phyloP scores from a whole-genome alignment of 805 yeast species.

The Candida khao-thaluensis region DNA sequence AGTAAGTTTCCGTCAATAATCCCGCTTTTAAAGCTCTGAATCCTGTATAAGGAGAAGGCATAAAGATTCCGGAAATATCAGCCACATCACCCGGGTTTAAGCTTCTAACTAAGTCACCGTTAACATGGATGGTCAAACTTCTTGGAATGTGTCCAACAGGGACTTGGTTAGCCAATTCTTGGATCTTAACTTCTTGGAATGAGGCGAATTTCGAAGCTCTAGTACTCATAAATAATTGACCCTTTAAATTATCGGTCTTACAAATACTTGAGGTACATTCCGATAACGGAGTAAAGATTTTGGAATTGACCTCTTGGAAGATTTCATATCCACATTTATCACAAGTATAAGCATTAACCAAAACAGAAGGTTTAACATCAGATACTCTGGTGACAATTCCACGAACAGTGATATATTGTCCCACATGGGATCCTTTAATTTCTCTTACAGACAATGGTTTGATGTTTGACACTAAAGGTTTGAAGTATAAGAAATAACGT shows the following conservation, averaged over 20 bases:
- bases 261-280: constrained; percentile 88
- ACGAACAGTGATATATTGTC: constrained; percentile 83
- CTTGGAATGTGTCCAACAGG: constrained; percentile 99
- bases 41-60: constrained; percentile 96
- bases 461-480: constrained; percentile 58
- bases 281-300: constrained; percentile 79
- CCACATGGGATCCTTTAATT: constrained; percentile 78
- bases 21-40: constrained; percentile 92
- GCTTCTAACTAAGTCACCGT: constrained; percentile 84
- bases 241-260: constrained; percentile 72
- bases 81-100: constrained; percentile 94
- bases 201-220: constrained; percentile 94
- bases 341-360: constrained; percentile 94
- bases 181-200: constrained; percentile 93
- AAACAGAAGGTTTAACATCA: constrained; percentile 90
- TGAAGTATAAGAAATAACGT: constrained; percentile 82
- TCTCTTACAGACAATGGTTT: constrained; percentile 86
- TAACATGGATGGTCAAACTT: constrained; percentile 78
- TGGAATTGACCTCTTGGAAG: constrained; percentile 88
- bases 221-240: constrained; percentile 87
- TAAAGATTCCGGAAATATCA: constrained; percentile 85
- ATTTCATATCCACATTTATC: constrained; percentile 96
- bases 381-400: constrained; percentile 95
- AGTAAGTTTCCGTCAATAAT: constrained; percentile 85
- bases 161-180: constrained; percentile 92